Conservation (phyloP, 176 grass and related monocot species). For the Melocanna baccifera region DNA sequence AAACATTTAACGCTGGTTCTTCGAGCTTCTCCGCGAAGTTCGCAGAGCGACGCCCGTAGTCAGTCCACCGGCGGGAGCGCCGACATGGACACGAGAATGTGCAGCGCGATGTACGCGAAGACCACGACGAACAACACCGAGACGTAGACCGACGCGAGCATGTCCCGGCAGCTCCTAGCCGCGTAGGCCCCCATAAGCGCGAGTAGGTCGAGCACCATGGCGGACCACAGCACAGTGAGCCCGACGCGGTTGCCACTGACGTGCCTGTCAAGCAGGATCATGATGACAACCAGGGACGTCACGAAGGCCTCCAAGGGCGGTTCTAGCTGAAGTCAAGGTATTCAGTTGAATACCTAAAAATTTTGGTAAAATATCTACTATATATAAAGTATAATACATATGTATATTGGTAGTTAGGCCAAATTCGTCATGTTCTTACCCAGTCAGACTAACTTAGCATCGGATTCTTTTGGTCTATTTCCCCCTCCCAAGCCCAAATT, state of each 20-base stretch:
- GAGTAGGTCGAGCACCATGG: slow-evolving; percentile 4
- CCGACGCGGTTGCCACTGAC: not conserved
- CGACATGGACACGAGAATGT: not conserved
- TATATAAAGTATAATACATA: too few relatives aligned
- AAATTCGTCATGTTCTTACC: too few relatives aligned
- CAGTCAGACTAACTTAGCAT: too few relatives aligned
- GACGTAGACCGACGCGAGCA: not conserved
- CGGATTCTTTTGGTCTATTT: too few relatives aligned
- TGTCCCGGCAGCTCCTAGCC: not conserved
- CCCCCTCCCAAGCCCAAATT: too few relatives aligned
- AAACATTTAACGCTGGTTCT: too few relatives aligned
- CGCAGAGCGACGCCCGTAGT: not conserved
- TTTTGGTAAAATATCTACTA: too few relatives aligned
- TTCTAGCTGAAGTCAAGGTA: too few relatives aligned
- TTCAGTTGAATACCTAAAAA: too few relatives aligned
- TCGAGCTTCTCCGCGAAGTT: not conserved
- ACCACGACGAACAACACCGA: not conserved
- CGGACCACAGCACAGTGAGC: not conserved
- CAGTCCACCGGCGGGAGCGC: not conserved
- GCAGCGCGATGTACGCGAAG: not conserved
- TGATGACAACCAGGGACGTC: slow-evolving; percentile 8
- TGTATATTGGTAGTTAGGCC: too few relatives aligned
- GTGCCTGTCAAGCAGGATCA: not conserved
- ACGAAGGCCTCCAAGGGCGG: too few relatives aligned
- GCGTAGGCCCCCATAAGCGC: slow-evolving; percentile 7